Conservation (phyloP, 2,329 filamentous ascomycete species). For the Paradendryphiella salina region DNA sequence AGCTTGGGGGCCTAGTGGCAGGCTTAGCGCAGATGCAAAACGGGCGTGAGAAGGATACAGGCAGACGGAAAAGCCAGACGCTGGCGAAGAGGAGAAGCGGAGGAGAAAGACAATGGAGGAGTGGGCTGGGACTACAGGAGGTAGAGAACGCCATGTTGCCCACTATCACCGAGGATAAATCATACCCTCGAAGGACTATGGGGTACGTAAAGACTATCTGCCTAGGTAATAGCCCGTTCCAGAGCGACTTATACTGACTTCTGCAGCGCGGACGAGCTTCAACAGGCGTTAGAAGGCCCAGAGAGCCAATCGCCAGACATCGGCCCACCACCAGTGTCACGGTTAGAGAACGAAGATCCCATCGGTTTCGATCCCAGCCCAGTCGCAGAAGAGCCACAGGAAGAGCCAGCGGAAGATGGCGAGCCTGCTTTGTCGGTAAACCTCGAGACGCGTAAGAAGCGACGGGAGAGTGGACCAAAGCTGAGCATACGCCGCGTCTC, state of each 20-base stretch:
- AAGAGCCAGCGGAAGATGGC: conserved; percentile 42
- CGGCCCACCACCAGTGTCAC: conserved; percentile 60
- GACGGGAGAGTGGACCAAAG: conserved; percentile 56
- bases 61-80: conserved; percentile 55
- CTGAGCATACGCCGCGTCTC: conserved; percentile 49
- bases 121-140: conserved; percentile 48
- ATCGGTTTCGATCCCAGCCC: conserved; percentile 50
- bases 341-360: conserved; percentile 56
- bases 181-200: conserved; percentile 68
- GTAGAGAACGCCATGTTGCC: conserved; percentile 62
- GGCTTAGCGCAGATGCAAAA: conserved; percentile 58
- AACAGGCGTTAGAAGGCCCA: conserved; percentile 56
- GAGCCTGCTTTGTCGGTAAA: conserved; percentile 51
- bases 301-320: conserved; percentile 68
- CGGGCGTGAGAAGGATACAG: conserved; percentile 16
- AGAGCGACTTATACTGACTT: conserved; percentile 21
- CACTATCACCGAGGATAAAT: conserved; percentile 71
- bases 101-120: conserved; percentile 60
- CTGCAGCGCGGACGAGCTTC: conserved; percentile 63
- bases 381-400: conserved; percentile 26
- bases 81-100: conserved; percentile 52
- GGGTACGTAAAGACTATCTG: conserved; percentile 57
- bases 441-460: conserved; percentile 57
- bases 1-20: conserved; percentile 69
- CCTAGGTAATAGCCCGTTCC: neutral